These are phyloP conservation scores for Kentomonas sorsogonicus DNA, from an alignment of 208 protist species.

Conservation along the genomic window DNA sequence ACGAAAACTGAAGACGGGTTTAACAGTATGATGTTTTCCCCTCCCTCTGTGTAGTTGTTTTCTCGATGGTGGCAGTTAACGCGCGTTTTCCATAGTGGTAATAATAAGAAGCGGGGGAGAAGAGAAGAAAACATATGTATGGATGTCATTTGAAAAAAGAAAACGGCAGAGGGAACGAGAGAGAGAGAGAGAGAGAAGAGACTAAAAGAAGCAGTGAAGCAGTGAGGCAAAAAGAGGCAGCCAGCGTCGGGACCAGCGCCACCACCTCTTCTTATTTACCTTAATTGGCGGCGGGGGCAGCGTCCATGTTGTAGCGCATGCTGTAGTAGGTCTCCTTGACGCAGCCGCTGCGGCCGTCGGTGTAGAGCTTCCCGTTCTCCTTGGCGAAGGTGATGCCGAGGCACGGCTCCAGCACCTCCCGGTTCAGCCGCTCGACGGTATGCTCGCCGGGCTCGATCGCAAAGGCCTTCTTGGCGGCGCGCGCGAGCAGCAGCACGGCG, in stretches of 20 bases:
- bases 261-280: not conserved
- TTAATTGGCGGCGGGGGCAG: not conserved
- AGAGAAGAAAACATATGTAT: not conserved
- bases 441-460: conserved; percentile 76
- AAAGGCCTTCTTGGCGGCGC: conserved; percentile 64
- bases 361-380: conserved; percentile 59
- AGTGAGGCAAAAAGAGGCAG: too few relatives aligned
- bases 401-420: conserved; percentile 72
- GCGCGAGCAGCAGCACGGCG: conserved; percentile 53
- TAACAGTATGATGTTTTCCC: too few relatives aligned
- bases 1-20: too few relatives aligned
- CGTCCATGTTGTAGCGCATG: conserved; percentile 34
- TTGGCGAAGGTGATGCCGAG: conserved; percentile 71
- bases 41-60: too few relatives aligned
- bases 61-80: too few relatives aligned
- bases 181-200: not conserved
- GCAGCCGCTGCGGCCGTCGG: conserved; percentile 35
- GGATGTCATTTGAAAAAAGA: not conserved
- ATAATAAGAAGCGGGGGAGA: too few relatives aligned
- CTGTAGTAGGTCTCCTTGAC: conserved; percentile 43
- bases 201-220: too few relatives aligned
- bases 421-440: conserved; percentile 68
- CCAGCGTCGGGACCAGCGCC: too few relatives aligned
- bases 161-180: not conserved
- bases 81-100: too few relatives aligned